Percentiles rank a stretch among this genome's conserved stretches.
Evolutionary conservation across 1,284 basidiomycete genomes (phyloP).

Genomic region (Lignosus rhinocerotis): DNA sequence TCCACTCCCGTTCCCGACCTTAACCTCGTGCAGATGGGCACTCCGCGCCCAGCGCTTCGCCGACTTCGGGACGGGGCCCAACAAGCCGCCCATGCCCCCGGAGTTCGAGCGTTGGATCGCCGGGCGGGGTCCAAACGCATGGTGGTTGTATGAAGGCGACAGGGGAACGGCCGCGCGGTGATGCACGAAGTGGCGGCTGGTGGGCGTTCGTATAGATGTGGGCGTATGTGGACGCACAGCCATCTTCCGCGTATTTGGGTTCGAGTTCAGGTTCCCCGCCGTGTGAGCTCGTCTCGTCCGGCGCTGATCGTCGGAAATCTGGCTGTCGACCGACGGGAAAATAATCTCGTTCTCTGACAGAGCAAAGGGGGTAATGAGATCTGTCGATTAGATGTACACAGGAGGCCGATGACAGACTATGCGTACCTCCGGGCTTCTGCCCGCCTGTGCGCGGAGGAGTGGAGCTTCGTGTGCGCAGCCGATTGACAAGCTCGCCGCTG

Average conservation of each 20-base stretch:
- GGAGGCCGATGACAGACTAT: background rate
- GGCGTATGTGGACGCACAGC: constrained; percentile 30
- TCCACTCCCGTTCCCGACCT: constrained; percentile 17
- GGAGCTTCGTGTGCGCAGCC: constrained; percentile 42
- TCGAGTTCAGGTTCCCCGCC: background rate
- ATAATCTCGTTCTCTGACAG: constrained; percentile 21
- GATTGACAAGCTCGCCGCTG: constrained; percentile 52
- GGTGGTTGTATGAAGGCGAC: constrained; percentile 18
- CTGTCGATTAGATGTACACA: background rate
- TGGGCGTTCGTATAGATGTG: constrained; percentile 24
- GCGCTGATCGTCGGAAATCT: constrained; percentile 17
- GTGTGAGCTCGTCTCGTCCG: constrained; percentile 14
- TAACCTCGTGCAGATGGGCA: constrained; percentile 73
- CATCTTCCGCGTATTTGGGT: constrained; percentile 4
- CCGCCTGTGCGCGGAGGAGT: constrained; percentile 19
- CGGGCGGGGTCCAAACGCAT: constrained; percentile 27
- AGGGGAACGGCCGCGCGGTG: constrained; percentile 15
- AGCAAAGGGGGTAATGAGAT: background rate
- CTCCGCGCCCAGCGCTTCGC: constrained; percentile 66
- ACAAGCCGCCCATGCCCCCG: constrained; percentile 26
- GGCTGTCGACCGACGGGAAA: constrained; percentile 25
- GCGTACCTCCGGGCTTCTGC: constrained; percentile 12
- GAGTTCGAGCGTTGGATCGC: constrained; percentile 49
- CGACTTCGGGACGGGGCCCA: constrained; percentile 40
- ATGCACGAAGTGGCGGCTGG: constrained; percentile 22